Evolutionary conservation across 2,329 filamentous ascomycete genomes (phyloP).

Genomic region (Cladosporium sp.): DNA sequence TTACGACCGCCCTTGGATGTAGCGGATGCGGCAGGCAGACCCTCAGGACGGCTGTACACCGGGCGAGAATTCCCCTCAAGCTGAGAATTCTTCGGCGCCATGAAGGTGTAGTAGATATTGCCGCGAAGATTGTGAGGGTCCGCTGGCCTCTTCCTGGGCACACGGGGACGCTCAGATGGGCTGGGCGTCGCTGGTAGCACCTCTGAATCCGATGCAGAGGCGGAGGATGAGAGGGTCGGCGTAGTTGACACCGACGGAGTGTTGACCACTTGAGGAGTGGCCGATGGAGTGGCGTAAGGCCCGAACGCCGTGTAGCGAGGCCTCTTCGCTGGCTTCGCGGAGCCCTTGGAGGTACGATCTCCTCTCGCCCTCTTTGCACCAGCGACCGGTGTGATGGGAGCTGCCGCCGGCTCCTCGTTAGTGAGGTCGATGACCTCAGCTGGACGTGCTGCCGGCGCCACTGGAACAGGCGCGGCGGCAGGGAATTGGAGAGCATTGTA

Average conservation of each 20-base stretch:
- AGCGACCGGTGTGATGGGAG: not conserved
- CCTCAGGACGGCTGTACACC: not conserved
- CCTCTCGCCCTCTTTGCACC: slow-evolving; percentile 6
- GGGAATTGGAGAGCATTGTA: not conserved
- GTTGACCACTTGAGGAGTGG: not conserved
- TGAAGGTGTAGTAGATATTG: not conserved
- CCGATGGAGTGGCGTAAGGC: not conserved
- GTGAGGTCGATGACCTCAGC: slow-evolving; percentile 10
- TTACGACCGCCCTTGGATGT: not conserved
- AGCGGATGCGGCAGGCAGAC: not conserved
- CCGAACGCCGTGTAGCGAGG: slow-evolving; percentile 7
- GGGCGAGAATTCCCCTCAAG: not conserved
- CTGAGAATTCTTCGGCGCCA: not conserved
- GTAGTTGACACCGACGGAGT: not conserved
- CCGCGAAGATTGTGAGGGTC: slow-evolving; percentile 17
- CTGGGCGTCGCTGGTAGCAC: slow-evolving; percentile 4
- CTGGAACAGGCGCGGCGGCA: not conserved
- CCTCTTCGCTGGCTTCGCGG: slow-evolving; percentile 7
- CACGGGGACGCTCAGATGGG: not conserved
- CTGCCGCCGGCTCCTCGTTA: not conserved
- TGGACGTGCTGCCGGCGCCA: slow-evolving; percentile 1
- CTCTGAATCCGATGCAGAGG: not conserved
- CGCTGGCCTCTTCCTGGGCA: not conserved
- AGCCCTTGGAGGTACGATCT: not conserved
- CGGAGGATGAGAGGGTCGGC: not conserved